A percentile compares a stretch with the other conserved stretches of the same genome.
Conservation (phyloP, 345 rosid species). For the Cochlearia excelsa region DNA sequence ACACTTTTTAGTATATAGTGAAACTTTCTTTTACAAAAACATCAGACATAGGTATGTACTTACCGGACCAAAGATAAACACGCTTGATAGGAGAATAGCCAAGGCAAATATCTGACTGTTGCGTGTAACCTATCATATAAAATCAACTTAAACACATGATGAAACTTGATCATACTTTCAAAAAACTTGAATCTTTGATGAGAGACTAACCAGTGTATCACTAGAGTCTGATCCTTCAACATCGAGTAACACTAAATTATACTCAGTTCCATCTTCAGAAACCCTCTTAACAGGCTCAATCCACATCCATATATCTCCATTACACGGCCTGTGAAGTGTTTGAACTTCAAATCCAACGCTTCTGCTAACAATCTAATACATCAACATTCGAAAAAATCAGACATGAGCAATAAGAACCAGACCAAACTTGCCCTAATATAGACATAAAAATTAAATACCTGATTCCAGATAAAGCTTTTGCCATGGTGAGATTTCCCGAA, state of each 20-base stretch:
- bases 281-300: slow-evolving; percentile 42
- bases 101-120: slow-evolving; percentile 40
- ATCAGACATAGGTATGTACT: slow-evolving; percentile 6
- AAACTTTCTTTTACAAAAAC: not conserved
- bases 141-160: not conserved
- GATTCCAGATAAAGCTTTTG: slow-evolving; percentile 41
- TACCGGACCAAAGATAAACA: slow-evolving; percentile 45
- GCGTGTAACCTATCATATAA: slow-evolving; percentile 33
- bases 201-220: slow-evolving; percentile 30
- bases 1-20: not conserved
- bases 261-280: slow-evolving; percentile 42
- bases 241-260: slow-evolving; percentile 41
- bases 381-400: slow-evolving; percentile 7
- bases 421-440: too few species aligned
- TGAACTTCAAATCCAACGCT: slow-evolving; percentile 44
- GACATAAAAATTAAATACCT: slow-evolving; percentile 16
- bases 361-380: slow-evolving; percentile 40
- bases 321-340: slow-evolving; percentile 35
- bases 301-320: slow-evolving; percentile 53
- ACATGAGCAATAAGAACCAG: not conserved
- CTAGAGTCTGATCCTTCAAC: slow-evolving; percentile 38
- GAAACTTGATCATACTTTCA: not conserved
- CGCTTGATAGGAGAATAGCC: slow-evolving; percentile 43
- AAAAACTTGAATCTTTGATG: not conserved
- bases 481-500: slow-evolving; percentile 40